Percentiles rank a stretch among this genome's conserved stretches.
These are phyloP conservation scores for Phlegmacium glaucopus DNA, from an alignment of 768 basidiomycete genomes.

Conservation along the genomic window DNA sequence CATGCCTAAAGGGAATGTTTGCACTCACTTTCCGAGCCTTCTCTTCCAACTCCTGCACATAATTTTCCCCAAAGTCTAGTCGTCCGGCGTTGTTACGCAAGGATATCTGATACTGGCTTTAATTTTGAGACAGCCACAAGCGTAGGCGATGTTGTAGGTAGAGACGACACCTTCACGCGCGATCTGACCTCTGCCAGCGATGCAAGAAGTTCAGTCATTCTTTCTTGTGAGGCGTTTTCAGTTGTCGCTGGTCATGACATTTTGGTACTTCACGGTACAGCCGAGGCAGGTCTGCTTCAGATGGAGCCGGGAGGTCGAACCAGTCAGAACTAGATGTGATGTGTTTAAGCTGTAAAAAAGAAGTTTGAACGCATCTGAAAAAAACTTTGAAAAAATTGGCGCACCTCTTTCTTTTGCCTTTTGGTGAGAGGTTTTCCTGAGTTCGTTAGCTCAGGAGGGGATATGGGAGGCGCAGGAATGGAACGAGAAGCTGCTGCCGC, in stretches of 20 bases:
- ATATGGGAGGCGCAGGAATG: slow-evolving; percentile 58
- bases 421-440: slow-evolving; percentile 69
- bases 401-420: slow-evolving; percentile 69
- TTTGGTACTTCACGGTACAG: slow-evolving; percentile 36
- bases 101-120: slow-evolving; percentile 85
- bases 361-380: neutral
- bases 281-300: slow-evolving; percentile 74
- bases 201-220: slow-evolving; percentile 48
- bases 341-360: slow-evolving; percentile 50
- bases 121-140: slow-evolving; percentile 92
- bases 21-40: slow-evolving; percentile 68
- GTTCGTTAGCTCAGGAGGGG: slow-evolving; percentile 56
- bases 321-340: slow-evolving; percentile 77
- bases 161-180: slow-evolving; percentile 39
- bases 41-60: slow-evolving; percentile 88
- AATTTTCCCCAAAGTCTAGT: slow-evolving; percentile 96
- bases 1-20: neutral
- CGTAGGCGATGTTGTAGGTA: slow-evolving; percentile 28
- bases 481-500: slow-evolving; percentile 45
- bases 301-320: slow-evolving; percentile 86
- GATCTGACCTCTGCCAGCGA: slow-evolving; percentile 50
- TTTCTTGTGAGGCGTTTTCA: slow-evolving; percentile 31
- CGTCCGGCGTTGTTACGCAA: slow-evolving; percentile 81
- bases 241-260: slow-evolving; percentile 12
- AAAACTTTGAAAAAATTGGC: neutral